Conservation (phyloP, 1,139 yeast genomes). For the Scheffersomyces stambukii region DNA sequence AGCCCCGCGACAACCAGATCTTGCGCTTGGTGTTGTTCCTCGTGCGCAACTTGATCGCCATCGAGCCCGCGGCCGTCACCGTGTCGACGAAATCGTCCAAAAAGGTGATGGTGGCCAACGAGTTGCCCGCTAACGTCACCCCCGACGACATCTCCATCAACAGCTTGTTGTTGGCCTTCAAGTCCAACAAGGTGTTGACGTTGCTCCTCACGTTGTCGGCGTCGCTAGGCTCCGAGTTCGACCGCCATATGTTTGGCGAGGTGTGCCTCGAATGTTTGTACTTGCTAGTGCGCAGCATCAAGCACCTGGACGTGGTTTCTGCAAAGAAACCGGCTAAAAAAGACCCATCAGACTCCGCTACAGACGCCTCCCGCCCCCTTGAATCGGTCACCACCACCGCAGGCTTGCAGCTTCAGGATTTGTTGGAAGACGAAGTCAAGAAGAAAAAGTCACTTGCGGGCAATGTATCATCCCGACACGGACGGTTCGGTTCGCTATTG, state of each 20-base stretch:
- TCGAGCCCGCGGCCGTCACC: slow-evolving; percentile 63
- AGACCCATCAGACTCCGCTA: slow-evolving; percentile 3
- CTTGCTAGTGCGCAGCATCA: slow-evolving; percentile 56
- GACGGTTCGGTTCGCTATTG: slow-evolving; percentile 83
- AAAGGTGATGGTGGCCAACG: slow-evolving; percentile 22
- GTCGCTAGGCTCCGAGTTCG: slow-evolving; percentile 62
- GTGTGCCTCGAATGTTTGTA: slow-evolving; percentile 69
- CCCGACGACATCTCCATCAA: slow-evolving; percentile 67
- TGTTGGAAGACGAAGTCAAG: slow-evolving; percentile 56
- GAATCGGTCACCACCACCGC: slow-evolving; percentile 21
- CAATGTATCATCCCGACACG: slow-evolving; percentile 70
- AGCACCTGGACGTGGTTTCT: slow-evolving; percentile 20
- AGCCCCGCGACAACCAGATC: slow-evolving; percentile 68
- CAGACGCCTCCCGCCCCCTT: slow-evolving; percentile 10
- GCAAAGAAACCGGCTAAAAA: slow-evolving; percentile 1
- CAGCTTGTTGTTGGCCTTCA: slow-evolving; percentile 53
- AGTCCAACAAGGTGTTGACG: slow-evolving; percentile 66
- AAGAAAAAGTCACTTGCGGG: slow-evolving; percentile 48
- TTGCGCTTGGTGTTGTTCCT: slow-evolving; percentile 69
- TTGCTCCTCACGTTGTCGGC: slow-evolving; percentile 67
- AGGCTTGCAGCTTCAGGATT: slow-evolving; percentile 44
- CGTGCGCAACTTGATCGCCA: slow-evolving; percentile 69
- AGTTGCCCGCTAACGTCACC: slow-evolving; percentile 52
- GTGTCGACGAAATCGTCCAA: slow-evolving; percentile 36
- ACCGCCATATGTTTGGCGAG: slow-evolving; percentile 54